phyloP scores from a whole-genome alignment of 2,329 filamentous ascomycete species.

The Chaetomium sp. region DNA sequence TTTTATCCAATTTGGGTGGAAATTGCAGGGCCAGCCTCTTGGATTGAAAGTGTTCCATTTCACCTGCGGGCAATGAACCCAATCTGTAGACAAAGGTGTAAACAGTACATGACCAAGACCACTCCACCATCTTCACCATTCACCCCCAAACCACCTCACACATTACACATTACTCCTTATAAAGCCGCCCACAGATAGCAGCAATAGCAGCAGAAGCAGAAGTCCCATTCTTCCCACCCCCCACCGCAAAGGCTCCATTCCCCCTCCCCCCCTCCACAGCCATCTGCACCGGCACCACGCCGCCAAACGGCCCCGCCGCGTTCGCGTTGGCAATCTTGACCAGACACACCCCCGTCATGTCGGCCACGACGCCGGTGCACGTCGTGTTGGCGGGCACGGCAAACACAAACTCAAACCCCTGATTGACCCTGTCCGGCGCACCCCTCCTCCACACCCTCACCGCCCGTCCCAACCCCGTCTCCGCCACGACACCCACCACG shows the following conservation, averaged over 20 bases:
- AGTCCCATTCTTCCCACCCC: not conserved
- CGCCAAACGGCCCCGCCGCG: slow-evolving; percentile 46
- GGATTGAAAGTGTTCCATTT: too few relatives aligned
- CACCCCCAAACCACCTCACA: not conserved
- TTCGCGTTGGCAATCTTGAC: slow-evolving; percentile 49
- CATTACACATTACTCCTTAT: slow-evolving; percentile 5
- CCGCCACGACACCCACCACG: slow-evolving; percentile 4
- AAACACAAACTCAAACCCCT: slow-evolving; percentile 31
- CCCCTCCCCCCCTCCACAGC: slow-evolving; percentile 26
- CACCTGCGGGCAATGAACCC: too few relatives aligned
- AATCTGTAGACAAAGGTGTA: too few relatives aligned
- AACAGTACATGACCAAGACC: not conserved
- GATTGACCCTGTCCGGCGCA: slow-evolving; percentile 35
- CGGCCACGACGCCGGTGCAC: slow-evolving; percentile 43
- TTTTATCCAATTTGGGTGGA: not conserved
- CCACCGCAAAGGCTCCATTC: not conserved
- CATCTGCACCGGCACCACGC: slow-evolving; percentile 46
- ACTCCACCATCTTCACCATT: not conserved
- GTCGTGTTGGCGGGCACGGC: slow-evolving; percentile 40
- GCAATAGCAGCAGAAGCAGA: not conserved
- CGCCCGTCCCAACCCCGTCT: not conserved
- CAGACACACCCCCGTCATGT: slow-evolving; percentile 44
- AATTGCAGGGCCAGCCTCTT: too few relatives aligned
- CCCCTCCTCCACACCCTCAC: slow-evolving; percentile 29
- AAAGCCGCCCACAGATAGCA: slow-evolving; percentile 2